Conservation (phyloP, 148 eudicot species). For the Chenopodium berlandieri region DNA sequence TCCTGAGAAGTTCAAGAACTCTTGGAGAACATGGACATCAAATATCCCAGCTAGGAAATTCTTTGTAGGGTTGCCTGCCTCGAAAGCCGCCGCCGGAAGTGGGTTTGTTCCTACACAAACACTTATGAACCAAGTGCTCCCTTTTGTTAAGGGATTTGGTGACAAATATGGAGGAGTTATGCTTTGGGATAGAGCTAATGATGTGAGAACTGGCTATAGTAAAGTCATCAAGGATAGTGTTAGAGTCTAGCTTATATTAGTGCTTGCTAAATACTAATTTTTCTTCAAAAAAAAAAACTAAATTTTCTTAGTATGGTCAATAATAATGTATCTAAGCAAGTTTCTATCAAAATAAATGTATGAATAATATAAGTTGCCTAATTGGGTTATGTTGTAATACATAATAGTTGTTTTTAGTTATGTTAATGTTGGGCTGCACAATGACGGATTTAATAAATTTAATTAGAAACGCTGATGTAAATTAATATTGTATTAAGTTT, state of each 20-base stretch:
- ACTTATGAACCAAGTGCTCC: slow-evolving; percentile 11
- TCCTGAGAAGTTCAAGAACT: not conserved
- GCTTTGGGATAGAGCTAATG: slow-evolving; percentile 23
- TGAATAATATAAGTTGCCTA: too few species aligned
- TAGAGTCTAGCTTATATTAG: not conserved
- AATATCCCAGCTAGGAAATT: slow-evolving; percentile 19
- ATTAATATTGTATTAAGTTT: too few species aligned
- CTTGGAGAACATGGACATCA: slow-evolving; percentile 28
- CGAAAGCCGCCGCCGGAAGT: slow-evolving; percentile 5
- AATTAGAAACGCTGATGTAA: too few species aligned
- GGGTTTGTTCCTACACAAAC: slow-evolving; percentile 20
- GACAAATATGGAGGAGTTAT: slow-evolving; percentile 32
- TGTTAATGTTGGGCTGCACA: too few species aligned
- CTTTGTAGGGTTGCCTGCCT: slow-evolving; percentile 31
- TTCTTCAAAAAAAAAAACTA: too few species aligned
- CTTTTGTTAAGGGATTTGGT: slow-evolving; percentile 19
- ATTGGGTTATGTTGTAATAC: too few species aligned
- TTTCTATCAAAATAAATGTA: too few species aligned
- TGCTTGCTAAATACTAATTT: too few species aligned
- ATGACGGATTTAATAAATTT: too few species aligned
- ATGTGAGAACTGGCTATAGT: slow-evolving; percentile 11
- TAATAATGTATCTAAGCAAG: too few species aligned
- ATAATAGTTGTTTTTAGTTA: too few species aligned
- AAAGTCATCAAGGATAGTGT: slow-evolving; percentile 16
- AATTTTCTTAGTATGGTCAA: too few species aligned